These are phyloP conservation scores for Actinomortierella wolfii DNA, from an alignment of 371 early-diverging fungal species.

Conservation along the genomic window DNA sequence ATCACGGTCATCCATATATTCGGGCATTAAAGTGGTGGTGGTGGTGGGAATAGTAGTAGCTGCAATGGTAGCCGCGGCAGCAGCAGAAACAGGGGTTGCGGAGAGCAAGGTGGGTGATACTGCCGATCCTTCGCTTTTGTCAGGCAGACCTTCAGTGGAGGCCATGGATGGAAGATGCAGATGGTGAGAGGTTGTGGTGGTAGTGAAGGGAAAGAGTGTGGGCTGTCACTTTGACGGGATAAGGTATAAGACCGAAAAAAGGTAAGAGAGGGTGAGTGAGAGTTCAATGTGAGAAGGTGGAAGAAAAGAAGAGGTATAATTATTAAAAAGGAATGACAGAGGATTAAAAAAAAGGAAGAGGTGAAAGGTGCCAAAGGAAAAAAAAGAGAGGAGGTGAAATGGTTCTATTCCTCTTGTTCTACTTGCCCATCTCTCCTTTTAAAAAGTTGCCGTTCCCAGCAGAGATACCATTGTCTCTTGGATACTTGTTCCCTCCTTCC, in stretches of 20 bases:
- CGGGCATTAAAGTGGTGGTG: not conserved
- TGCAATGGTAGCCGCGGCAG: too few relatives aligned
- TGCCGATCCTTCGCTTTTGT: too few relatives aligned
- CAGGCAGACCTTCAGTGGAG: too few relatives aligned
- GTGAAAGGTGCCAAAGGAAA: not conserved
- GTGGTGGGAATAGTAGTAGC: not conserved
- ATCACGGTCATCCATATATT: not conserved
- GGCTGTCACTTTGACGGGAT: too few relatives aligned
- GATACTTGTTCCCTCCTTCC: not conserved
- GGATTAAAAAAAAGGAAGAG: constrained; percentile 1
- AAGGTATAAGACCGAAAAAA: not conserved
- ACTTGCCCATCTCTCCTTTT: too few relatives aligned
- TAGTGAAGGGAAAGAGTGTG: not conserved
- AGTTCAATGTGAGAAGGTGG: too few relatives aligned
- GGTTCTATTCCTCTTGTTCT: too few relatives aligned
- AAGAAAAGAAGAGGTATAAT: too few relatives aligned
- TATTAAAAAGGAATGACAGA: not conserved
- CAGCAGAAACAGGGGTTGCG: not conserved
- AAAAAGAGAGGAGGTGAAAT: not conserved
- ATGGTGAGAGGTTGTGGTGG: not conserved
- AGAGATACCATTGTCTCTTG: too few relatives aligned
- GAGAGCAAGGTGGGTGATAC: not conserved
- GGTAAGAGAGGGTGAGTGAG: not conserved
- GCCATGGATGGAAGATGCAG: not conserved
- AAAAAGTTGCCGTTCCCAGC: too few relatives aligned